Percentiles rank a stretch among this genome's conserved stretches.
These are phyloP conservation scores for Rugonectria rugulosa DNA, from an alignment of 2,329 filamentous ascomycete genomes.

Conservation along the genomic window DNA sequence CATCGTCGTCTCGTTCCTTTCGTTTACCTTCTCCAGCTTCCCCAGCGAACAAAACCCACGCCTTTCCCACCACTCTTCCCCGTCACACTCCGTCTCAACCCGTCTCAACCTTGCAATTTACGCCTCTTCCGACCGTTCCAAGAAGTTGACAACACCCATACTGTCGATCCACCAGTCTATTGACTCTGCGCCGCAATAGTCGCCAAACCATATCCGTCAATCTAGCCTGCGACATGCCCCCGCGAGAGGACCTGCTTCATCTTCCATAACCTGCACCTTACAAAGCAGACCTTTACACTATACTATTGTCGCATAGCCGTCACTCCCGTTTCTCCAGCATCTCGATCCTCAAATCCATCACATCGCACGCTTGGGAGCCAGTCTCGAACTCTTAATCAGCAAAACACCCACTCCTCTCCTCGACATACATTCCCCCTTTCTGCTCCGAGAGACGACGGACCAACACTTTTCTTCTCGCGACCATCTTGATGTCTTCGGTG, in stretches of 20 bases:
- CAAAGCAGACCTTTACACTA: neutral
- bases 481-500: conserved; percentile 6
- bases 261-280: neutral
- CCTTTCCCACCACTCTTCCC: conserved; percentile 12
- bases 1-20: neutral
- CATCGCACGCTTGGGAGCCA: neutral
- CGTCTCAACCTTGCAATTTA: conserved; percentile 11
- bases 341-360: neutral
- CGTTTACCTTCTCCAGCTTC: neutral
- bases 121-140: conserved; percentile 1
- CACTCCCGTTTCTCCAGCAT: neutral
- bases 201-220: neutral
- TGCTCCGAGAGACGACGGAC: neutral
- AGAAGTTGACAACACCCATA: neutral
- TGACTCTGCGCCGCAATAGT: neutral
- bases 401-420: neutral
- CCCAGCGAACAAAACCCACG: conserved; percentile 16
- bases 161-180: neutral
- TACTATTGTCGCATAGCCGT: conserved; percentile 3
- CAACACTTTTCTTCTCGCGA: neutral
- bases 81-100: conserved; percentile 13
- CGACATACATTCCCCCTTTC: neutral
- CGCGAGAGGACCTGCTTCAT: neutral
- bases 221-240: neutral
- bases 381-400: neutral